Conservation (phyloP, 768 basidiomycete genomes). For the Kwoniella europaea region DNA sequence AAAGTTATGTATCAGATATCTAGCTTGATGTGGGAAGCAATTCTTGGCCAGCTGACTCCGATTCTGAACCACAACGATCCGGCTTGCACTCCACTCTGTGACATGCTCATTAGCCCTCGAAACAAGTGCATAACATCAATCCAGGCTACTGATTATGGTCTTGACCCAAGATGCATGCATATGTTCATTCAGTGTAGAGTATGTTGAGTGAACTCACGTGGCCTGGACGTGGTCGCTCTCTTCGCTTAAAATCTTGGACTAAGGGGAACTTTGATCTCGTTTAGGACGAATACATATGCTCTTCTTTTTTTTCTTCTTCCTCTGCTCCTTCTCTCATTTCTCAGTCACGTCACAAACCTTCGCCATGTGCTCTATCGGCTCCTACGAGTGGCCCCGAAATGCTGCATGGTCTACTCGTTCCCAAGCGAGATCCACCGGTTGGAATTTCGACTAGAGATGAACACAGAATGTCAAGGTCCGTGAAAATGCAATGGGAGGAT, state of each 20-base stretch:
- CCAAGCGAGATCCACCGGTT: neutral
- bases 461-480: slow-evolving; percentile 17
- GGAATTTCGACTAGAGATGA: neutral
- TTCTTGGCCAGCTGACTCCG: too few relatives aligned
- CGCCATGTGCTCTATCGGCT: slow-evolving; percentile 1
- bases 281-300: neutral
- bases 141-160: too few relatives aligned
- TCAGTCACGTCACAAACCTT: neutral
- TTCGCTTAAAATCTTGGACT: neutral
- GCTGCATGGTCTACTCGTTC: neutral
- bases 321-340: neutral
- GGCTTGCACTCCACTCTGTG: too few relatives aligned
- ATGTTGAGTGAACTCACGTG: too few relatives aligned
- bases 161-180: too few relatives aligned
- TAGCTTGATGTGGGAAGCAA: too few relatives aligned
- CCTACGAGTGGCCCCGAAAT: neutral
- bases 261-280: neutral
- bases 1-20: too few relatives aligned
- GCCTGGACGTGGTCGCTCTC: too few relatives aligned
- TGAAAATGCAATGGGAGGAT: slow-evolving; percentile 29
- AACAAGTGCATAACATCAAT: too few relatives aligned
- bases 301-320: neutral
- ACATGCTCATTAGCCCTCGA: too few relatives aligned
- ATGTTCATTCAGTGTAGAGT: too few relatives aligned
- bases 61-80: too few relatives aligned